phyloP scores from a whole-genome alignment of 2,329 filamentous ascomycete genomes.

The Xylariales sp. region DNA sequence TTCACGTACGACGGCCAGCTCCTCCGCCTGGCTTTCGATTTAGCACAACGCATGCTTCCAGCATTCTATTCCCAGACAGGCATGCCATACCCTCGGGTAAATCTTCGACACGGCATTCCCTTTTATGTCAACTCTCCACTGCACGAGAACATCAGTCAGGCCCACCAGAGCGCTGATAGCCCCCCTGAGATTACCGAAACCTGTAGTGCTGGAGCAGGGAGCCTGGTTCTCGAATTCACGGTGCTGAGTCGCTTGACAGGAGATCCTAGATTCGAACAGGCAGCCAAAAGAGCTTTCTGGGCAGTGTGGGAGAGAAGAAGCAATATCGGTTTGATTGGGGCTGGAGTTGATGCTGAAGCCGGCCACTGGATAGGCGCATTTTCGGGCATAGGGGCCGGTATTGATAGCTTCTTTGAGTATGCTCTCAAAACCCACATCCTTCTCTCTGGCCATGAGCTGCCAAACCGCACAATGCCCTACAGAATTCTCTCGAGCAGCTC shows the following conservation, averaged over 20 bases:
- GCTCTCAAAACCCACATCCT: constrained; percentile 91
- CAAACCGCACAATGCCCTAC: constrained; percentile 44
- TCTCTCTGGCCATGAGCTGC: constrained; percentile 68
- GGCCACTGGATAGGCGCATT: constrained; percentile 85
- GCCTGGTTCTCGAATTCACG: constrained; percentile 88
- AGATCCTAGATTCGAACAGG: constrained; percentile 80
- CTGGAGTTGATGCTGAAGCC: constrained; percentile 86
- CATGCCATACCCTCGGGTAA: constrained; percentile 91
- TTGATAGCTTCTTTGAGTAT: constrained; percentile 99
- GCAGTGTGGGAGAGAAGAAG: constrained; percentile 90
- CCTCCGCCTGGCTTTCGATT: constrained; percentile 80
- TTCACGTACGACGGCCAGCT: constrained; percentile 87
- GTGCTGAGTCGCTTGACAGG: constrained; percentile 85
- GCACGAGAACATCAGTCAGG: constrained; percentile 50
- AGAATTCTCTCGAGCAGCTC: constrained; percentile 30
- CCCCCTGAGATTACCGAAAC: constrained; percentile 82
- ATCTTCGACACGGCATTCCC: constrained; percentile 83
- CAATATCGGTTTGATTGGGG: constrained; percentile 80
- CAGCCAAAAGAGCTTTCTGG: constrained; percentile 93
- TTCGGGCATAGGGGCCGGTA: constrained; percentile 92
- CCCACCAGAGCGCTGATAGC: constrained; percentile 32
- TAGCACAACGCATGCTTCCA: constrained; percentile 78
- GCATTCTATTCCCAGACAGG: constrained; percentile 90
- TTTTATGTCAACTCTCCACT: constrained; percentile 87
- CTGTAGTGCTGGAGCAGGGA: constrained; percentile 94